Evolutionary conservation across 352 stramenopile genomes (phyloP).

Genomic region (Blastocystis sp.): DNA sequence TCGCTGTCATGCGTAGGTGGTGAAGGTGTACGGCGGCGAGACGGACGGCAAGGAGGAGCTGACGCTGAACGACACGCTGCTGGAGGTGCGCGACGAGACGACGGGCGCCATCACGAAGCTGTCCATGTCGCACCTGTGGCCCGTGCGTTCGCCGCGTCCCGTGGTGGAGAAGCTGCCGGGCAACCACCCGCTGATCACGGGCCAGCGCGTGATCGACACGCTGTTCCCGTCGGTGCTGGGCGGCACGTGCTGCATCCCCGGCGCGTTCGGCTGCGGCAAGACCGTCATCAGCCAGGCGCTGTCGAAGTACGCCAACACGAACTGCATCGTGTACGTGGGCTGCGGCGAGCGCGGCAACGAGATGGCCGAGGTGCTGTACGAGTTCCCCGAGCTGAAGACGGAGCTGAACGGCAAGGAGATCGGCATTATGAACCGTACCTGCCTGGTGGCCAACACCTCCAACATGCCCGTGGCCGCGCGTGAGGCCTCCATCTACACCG

Average conservation of each 20-base stretch:
- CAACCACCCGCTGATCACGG: constrained; percentile 93
- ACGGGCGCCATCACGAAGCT: constrained; percentile 80
- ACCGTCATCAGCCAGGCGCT: constrained; percentile 93
- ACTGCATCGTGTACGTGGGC: constrained; percentile 97
- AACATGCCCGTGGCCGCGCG: constrained; percentile 99
- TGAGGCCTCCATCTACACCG: constrained; percentile 99
- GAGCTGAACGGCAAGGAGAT: constrained; percentile 92
- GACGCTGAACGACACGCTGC: constrained; percentile 91
- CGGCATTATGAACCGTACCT: constrained; percentile 99
- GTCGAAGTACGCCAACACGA: constrained; percentile 98
- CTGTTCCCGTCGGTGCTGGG: constrained; percentile 97
- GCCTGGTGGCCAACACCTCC: constrained; percentile 98
- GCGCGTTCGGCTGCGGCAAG: constrained; percentile 80
- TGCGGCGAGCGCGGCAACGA: constrained; percentile 98
- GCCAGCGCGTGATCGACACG: constrained; percentile 96
- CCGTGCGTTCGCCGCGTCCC: constrained; percentile 90
- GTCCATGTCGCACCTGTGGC: constrained; percentile 94
- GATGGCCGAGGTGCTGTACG: constrained; percentile 86
- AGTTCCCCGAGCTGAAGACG: constrained; percentile 75
- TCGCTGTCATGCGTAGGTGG: constrained; percentile 70
- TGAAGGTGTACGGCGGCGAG: constrained; percentile 91
- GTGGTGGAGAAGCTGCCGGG: constrained; percentile 95
- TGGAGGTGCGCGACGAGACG: constrained; percentile 92
- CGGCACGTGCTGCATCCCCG: constrained; percentile 94
- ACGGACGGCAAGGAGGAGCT: constrained; percentile 93